Base-by-base conservation (phyloP, 2,329 filamentous ascomycete genomes). In the Microdochium paspali region DNA sequence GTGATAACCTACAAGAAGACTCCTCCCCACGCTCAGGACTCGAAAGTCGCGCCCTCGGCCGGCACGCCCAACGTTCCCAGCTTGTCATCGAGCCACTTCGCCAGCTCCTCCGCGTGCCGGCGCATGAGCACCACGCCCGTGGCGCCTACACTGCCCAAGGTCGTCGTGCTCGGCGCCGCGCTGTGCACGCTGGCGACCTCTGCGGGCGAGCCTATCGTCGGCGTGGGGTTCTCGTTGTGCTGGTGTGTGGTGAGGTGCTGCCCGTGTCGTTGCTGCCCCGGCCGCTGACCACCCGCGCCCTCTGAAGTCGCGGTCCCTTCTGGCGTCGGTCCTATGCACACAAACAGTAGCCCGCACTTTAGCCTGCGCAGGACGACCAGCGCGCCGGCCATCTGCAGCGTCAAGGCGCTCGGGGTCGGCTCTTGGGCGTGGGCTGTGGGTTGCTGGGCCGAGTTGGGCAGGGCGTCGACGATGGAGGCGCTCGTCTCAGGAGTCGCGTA, bases 281-380 rank as follows among this genome's bases (percentile, higher is more conserved):
- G 45, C 54, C 50, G 44, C 52, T 49, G 44, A 56, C 53, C 39
- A 42, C 35, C 28, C 53, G 55, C 26, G 47, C 13, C 44, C n/a
- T 47, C 52, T 4, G 35, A 32, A 1, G 45, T 39, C 2, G 28
- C 50, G 12, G 52, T 47, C 39, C 56, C 59, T 44, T 61, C 58
- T 48, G 63, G 56, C 3, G 68, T 58, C 1, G 74, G 69, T 0
- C 79, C 79, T 35, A 83, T 71, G 54, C 76, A 80, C 44, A 83
- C 75, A 52, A 84, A 80, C 31, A 84, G 66, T 43, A 84, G 68
- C 18, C 78, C 78, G 60, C 79, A 83, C 35, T 66, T 68, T 26
- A 84, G 66, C 2, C 69, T 67, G 10, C 78, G 69, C 47, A 84
- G 77, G 20, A 82, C 73, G 54, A 84, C 72, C 25, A 82, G 74